These are phyloP conservation scores for Ocimum tenuiflorum DNA, from an alignment of 257 asterid genomes.

Conservation along the genomic window DNA sequence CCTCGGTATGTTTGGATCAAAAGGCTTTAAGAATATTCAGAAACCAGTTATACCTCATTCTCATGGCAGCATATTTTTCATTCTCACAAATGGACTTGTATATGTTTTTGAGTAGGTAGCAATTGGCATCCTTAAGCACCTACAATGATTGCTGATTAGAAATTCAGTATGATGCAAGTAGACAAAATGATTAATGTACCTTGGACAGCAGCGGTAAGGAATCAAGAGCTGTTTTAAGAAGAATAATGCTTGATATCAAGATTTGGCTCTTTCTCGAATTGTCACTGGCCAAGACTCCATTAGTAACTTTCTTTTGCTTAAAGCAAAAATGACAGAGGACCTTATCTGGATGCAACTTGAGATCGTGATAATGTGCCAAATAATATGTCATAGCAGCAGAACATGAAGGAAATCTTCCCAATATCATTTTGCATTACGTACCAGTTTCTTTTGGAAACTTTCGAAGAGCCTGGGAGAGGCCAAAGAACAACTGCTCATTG, in stretches of 20 bases:
- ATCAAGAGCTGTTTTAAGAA: conserved; percentile 90
- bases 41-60: conserved; percentile 58
- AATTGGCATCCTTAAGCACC: conserved; percentile 94
- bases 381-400: conserved; percentile 10
- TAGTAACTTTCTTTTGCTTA: conserved; percentile 81
- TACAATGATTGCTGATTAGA: conserved; percentile 29
- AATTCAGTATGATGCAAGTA: conserved; percentile 2
- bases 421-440: conserved; percentile 19
- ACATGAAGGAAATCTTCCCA: conserved; percentile 7
- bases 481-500: conserved; percentile 90
- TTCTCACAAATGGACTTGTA: conserved; percentile 83
- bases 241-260: conserved; percentile 78
- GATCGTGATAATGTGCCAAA: conserved; percentile 16
- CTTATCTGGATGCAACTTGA: conserved; percentile 57
- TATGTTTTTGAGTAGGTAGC: conserved; percentile 72
- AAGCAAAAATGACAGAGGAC: conserved; percentile 98
- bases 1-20: too few relatives aligned
- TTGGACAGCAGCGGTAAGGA: conserved; percentile 86
- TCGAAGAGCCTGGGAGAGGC: conserved; percentile 95
- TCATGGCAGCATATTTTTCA: conserved; percentile 65
- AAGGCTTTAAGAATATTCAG: too few relatives aligned
- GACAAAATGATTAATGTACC: conserved; percentile 35
- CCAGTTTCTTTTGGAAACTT: conserved; percentile 98
- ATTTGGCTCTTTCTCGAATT: conserved; percentile 75
- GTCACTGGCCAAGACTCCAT: conserved; percentile 58